Evolutionary conservation across 768 basidiomycete species (phyloP), one percentile per base, ranked within the genome.

Genomic region (Floccularia luteovirens): DNA sequence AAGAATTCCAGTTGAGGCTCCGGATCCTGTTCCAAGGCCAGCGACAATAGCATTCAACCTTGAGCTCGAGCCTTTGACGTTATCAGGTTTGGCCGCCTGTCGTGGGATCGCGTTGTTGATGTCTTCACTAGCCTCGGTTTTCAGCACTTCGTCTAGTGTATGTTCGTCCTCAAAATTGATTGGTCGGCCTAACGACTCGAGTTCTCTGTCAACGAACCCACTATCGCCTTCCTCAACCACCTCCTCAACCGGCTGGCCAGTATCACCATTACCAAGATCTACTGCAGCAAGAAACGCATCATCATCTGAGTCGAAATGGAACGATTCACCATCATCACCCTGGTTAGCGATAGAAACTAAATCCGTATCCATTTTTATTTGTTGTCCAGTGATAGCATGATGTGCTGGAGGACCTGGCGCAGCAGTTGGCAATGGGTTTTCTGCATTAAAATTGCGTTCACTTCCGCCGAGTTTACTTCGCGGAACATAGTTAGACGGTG

Each of bases 251-350:
- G 64, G 69, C 35, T 60, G 51, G 6, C 70, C 74, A 10, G 69
- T 36, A 40, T 68, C 66, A 14, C 61, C 63, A 14, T 71, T 71
- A 1, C 64, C 68, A 10, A 77, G 55, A 43, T 78, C 77, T 17
- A 79, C 65, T 7, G 66, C 57, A 14, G 82, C 80, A 24, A 80
- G 61, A 48, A 84, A 72, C 1, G 69, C 77, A 39, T 78, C 82
- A 39, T 86, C 84, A 28, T 88, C 80, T 1, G 80, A 81, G 41
- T 65, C 62, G 46, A 77, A 71, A 8, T 64, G 63, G 45, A 72
- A 79, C 0, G 67, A 69, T 3, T 69, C 69, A 25, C 64, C 58
- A 22, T 25, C 20, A 3, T 46, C 46, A 22, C n/a, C n/a, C n/a
- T n/a, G n/a, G n/a, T n/a, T n/a, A n/a, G n/a, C n/a, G n/a, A n/a